These are phyloP conservation scores for Cercis canadensis DNA, from an alignment of 306 rosid genomes.

Conservation along the genomic window DNA sequence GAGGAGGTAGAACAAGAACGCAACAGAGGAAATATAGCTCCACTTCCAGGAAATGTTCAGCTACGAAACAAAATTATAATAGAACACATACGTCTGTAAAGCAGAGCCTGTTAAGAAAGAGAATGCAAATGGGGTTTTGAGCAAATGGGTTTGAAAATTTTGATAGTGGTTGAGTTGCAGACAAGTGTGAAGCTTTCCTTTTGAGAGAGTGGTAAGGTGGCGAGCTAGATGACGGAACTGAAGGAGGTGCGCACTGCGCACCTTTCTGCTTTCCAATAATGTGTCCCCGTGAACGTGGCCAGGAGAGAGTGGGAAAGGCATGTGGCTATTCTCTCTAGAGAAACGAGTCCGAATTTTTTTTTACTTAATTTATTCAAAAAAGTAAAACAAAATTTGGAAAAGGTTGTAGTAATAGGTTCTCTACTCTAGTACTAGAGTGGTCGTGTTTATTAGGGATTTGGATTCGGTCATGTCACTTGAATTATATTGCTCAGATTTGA, in stretches of 20 bases:
- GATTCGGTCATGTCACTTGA: too few relatives aligned
- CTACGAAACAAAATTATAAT: background rate
- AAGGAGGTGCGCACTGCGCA: conserved; percentile 52
- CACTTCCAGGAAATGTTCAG: background rate
- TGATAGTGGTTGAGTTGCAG: conserved; percentile 4
- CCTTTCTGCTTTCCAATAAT: conserved; percentile 42
- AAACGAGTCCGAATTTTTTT: background rate
- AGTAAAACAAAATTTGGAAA: conserved; percentile 10
- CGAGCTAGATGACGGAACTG: background rate
- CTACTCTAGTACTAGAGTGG: background rate
- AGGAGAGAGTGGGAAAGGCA: conserved; percentile 40
- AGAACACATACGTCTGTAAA: background rate
- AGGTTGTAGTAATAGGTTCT: background rate
- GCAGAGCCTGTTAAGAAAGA: too few relatives aligned
- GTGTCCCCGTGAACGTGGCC: conserved; percentile 41
- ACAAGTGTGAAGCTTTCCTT: conserved; percentile 28
- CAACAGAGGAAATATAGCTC: background rate
- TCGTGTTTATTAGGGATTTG: too few relatives aligned
- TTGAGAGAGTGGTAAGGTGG: conserved; percentile 10
- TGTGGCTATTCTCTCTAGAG: conserved; percentile 21
- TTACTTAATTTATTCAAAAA: conserved; percentile 17
- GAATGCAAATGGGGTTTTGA: background rate
- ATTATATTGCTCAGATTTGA: too few relatives aligned
- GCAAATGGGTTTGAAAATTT: background rate
- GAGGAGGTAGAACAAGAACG: background rate